Evolutionary conservation across 495 filamentous ascomycete genomes (phyloP).

Genomic region (Darksidea phi): DNA sequence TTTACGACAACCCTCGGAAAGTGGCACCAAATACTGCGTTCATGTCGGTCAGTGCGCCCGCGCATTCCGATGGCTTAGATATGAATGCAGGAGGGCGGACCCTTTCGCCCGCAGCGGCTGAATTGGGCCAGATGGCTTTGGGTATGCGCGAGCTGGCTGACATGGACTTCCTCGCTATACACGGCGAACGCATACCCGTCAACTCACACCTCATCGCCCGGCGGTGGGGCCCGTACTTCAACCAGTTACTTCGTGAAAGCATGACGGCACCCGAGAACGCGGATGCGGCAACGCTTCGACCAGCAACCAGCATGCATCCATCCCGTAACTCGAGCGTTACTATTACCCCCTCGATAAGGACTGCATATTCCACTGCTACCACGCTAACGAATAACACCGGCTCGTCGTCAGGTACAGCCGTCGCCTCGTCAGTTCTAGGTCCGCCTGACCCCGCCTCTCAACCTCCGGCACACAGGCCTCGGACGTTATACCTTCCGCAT

Average conservation of each 20-base stretch:
- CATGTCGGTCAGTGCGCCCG: conserved; percentile 72
- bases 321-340: conserved; percentile 78
- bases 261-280: conserved; percentile 55
- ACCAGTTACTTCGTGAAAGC: conserved; percentile 80
- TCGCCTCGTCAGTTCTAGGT: conserved; percentile 38
- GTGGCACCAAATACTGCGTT: conserved; percentile 74
- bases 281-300: conserved; percentile 56
- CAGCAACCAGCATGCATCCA: conserved; percentile 39
- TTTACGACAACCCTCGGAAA: conserved; percentile 89
- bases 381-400: conserved; percentile 38
- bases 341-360: conserved; percentile 72
- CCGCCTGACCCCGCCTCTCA: conserved; percentile 53
- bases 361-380: conserved; percentile 58
- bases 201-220: conserved; percentile 85
- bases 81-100: conserved; percentile 65
- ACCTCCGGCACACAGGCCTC: conserved; percentile 66
- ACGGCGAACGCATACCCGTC: conserved; percentile 86
- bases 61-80: conserved; percentile 16
- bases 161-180: conserved; percentile 91
- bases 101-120: conserved; percentile 68
- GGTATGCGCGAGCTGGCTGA: conserved; percentile 82
- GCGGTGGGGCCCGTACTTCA: conserved; percentile 93
- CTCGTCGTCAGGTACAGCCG: conserved; percentile 30
- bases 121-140: conserved; percentile 79
- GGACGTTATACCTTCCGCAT: conserved; percentile 90